These are phyloP conservation scores for Zasmidium angulare DNA, from an alignment of 2,329 filamentous ascomycete species.

Conservation along the genomic window DNA sequence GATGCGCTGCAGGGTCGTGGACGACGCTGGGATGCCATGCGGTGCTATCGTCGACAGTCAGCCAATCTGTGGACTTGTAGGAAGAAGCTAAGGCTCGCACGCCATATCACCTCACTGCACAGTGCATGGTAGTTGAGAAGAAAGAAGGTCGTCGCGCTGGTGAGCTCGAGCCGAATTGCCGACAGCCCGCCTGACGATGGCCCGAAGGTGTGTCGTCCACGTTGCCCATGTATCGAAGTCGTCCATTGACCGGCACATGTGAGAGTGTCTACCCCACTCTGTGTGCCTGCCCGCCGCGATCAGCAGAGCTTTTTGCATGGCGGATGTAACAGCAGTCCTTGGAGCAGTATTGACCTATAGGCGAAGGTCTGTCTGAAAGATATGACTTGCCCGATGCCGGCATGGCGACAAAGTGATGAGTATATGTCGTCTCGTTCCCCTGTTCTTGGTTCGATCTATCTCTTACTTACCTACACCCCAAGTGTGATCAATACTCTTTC, in stretches of 20 bases:
- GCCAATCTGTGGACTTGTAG: background rate
- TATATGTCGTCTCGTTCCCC: constrained; percentile 13
- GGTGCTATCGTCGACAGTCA: background rate
- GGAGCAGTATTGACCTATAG: constrained; percentile 9
- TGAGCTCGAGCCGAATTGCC: no score
- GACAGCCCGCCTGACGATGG: constrained; percentile 6
- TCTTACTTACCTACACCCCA: background rate
- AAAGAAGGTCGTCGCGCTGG: no score
- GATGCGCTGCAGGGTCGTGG: background rate
- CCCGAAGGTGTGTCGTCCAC: constrained; percentile 8
- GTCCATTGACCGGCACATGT: background rate
- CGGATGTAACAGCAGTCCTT: background rate
- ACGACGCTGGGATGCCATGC: background rate
- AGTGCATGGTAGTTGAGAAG: background rate
- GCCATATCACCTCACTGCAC: background rate
- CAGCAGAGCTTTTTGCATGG: constrained; percentile 7
- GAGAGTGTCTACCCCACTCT: constrained; percentile 13
- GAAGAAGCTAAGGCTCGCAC: background rate
- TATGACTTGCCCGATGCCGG: constrained; percentile 19
- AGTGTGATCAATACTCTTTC: background rate
- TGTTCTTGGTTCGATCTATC: constrained; percentile 2
- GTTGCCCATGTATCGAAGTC: constrained; percentile 1
- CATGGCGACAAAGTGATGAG: constrained; percentile 15
- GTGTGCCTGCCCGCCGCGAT: background rate
- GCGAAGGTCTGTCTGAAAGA: constrained; percentile 11